Percentiles rank a stretch among this genome's conserved stretches.
Evolutionary conservation across 805 yeast species (phyloP).

Genomic region (Clavispora santaluciae): DNA sequence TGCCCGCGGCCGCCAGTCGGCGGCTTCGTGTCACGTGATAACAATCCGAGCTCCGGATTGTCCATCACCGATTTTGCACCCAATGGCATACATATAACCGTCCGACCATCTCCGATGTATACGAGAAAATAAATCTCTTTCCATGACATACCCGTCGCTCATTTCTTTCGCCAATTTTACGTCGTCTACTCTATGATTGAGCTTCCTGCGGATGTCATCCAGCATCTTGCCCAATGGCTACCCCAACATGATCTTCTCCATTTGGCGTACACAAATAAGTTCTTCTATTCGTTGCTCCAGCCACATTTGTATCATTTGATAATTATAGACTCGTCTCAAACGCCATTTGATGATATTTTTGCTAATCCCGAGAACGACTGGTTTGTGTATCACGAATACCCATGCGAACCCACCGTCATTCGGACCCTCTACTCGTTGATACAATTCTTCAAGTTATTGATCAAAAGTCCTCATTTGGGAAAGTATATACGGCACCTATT

Average conservation of each 20-base stretch:
- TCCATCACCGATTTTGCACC: constrained; percentile 15
- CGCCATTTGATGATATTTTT: constrained; percentile 4
- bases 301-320: constrained; percentile 9
- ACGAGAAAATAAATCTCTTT: not conserved
- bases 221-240: constrained; percentile 5
- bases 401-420: constrained; percentile 8
- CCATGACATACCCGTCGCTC: no score
- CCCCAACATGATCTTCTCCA: constrained; percentile 10
- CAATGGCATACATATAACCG: constrained; percentile 3
- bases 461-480: constrained; percentile 5
- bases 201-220: constrained; percentile 9
- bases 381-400: not conserved
- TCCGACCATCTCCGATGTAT: not conserved
- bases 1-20: no score
- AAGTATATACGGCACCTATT: constrained; percentile 4
- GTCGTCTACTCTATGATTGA: no score
- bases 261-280: constrained; percentile 9
- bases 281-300: constrained; percentile 3
- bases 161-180: no score
- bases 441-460: constrained; percentile 10
- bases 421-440: constrained; percentile 13
- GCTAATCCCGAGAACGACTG: not conserved
- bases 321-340: constrained; percentile 10
- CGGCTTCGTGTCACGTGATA: not conserved
- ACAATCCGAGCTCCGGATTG: constrained; percentile 15